Percentiles rank a stretch among this genome's conserved stretches.
Evolutionary conservation across 2,329 filamentous ascomycete genomes (phyloP).

Genomic region (Calonectria naviculata): DNA sequence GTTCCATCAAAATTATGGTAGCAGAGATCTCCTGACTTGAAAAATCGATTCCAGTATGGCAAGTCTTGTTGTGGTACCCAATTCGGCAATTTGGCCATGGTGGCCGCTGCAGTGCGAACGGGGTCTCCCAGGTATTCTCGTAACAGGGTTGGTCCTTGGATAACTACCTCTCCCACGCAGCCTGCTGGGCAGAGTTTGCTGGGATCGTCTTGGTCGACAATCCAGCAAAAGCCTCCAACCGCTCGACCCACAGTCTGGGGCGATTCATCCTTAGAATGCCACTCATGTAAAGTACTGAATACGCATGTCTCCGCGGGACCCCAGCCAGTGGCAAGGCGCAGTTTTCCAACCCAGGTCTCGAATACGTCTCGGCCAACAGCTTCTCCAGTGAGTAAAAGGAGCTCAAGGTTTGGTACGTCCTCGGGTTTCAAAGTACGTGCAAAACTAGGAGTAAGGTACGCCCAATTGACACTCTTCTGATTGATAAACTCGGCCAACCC

Average conservation of each 20-base stretch:
- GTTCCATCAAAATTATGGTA: background rate
- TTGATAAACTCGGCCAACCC: background rate
- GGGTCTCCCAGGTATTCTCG: background rate
- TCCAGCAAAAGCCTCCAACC: background rate
- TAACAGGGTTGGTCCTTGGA: conserved; percentile 22
- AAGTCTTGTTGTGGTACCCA: background rate
- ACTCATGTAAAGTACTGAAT: background rate
- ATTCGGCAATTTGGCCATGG: background rate
- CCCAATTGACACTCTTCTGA: background rate
- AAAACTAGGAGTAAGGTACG: background rate
- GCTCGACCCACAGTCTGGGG: background rate
- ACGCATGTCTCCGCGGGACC: background rate
- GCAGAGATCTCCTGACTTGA: background rate
- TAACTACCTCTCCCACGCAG: conserved; percentile 38
- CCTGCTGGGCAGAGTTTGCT: conserved; percentile 26
- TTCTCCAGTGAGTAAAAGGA: background rate
- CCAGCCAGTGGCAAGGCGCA: background rate
- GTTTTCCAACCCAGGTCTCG: conserved; percentile 25
- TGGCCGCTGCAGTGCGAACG: background rate
- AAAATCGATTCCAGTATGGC: background rate
- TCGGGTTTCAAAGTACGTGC: background rate
- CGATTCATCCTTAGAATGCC: background rate
- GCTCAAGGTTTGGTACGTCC: background rate
- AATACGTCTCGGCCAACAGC: background rate
- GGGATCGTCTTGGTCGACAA: background rate